Percentiles rank a stretch among this genome's conserved stretches.
Conservation (phyloP, 352 stramenopile genomes). For the Blastocystis sp. region DNA sequence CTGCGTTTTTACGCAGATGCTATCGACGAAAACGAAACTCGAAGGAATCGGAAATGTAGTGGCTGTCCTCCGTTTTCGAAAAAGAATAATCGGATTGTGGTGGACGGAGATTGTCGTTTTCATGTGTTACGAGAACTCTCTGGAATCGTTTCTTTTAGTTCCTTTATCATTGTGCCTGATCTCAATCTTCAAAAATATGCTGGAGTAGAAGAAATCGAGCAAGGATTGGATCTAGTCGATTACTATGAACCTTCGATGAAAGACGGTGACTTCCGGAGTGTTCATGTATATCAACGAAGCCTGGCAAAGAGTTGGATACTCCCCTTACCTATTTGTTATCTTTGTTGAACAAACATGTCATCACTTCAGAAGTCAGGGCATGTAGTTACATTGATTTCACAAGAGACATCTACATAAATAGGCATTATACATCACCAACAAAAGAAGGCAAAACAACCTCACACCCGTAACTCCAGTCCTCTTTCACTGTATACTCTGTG, state of each 20-base stretch:
- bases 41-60: not conserved
- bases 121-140: not conserved
- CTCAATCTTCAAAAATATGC: not conserved
- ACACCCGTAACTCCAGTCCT: not conserved
- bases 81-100: not conserved
- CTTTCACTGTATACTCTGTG: not conserved
- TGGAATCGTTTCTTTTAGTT: not conserved
- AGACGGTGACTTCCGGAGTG: not conserved
- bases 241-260: not conserved
- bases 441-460: constrained; percentile 4
- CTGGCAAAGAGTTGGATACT: not conserved
- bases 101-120: not conserved
- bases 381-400: not conserved
- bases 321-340: not conserved
- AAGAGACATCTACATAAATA: not conserved
- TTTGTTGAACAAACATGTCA: not conserved
- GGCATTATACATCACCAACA: not conserved
- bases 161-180: not conserved
- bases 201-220: not conserved
- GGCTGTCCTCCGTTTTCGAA: not conserved
- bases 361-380: too few species aligned
- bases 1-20: not conserved
- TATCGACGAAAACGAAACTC: not conserved
- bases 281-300: not conserved
- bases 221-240: not conserved